Evolutionary conservation across 1,284 basidiomycete genomes (phyloP), one percentile per base, ranked within the genome.

Genomic region (Gomphus bonarii): DNA sequence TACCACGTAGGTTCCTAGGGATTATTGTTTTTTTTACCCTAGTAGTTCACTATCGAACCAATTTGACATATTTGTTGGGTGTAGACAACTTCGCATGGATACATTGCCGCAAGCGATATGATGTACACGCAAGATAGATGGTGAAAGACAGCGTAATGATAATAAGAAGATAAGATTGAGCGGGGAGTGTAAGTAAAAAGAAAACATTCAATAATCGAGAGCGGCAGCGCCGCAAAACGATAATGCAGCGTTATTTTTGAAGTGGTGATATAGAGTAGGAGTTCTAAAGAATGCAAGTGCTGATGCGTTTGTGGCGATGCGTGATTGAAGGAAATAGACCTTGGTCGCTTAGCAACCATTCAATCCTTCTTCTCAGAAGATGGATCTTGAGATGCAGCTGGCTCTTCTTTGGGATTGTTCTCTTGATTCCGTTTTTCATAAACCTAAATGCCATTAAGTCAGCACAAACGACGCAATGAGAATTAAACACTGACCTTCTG

Each of bases 391-490:
- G 72, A 69, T 49, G 68, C 55, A 28, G 62, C 62, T 10, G 71
- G 60, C 36, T 77, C 65, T 65, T 80, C 76, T n/a, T 76, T 72
- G 3, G 77, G 63, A 59, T 72, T 72, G 63, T 78, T 77, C 72
- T 88, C 84, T 55, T 83, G 84, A 65, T 82, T 82, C 62, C 88
- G 84, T 81, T 92, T 91, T 81, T 97, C 92, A 73, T 97, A 97
- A 30, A 95, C 88, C 74, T 75, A 50, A 31, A 52, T 9, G 9
- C n/a, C 36, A 44, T 57, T 10, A 50, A 12, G 12, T 25, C 16
- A 40, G 20, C 33, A 31, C 36, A 28, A 16, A 46, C n/a, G 5
- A n/a, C 50, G 53, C 33, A 44, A 57, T 12, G 47, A 50, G 55
- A 52, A n/a, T 61, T 31, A 22, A 16, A 51, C 50, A 62, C 65